These are phyloP conservation scores for Trichoderma endophyticum DNA, from an alignment of 2,329 filamentous ascomycete genomes.

Conservation along the genomic window DNA sequence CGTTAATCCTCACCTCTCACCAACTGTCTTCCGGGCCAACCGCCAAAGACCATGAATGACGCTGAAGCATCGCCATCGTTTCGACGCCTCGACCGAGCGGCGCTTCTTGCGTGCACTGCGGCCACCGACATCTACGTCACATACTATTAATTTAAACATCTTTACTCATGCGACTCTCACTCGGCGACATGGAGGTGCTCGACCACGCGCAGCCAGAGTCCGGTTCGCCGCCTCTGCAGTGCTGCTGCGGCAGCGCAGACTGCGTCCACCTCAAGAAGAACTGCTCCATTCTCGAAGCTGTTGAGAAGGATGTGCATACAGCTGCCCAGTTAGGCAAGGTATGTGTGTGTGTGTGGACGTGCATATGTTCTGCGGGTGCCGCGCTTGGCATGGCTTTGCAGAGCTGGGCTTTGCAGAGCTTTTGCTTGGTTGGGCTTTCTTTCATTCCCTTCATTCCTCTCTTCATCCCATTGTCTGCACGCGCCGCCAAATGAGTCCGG, in stretches of 20 bases:
- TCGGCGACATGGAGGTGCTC: conserved; percentile 22
- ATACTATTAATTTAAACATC: background rate
- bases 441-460: background rate
- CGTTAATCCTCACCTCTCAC: background rate
- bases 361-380: background rate
- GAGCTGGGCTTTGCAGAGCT: background rate
- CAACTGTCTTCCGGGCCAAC: background rate
- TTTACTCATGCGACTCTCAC: background rate
- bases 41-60: conserved; percentile 9
- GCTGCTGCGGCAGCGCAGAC: conserved; percentile 81
- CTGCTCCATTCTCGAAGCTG: conserved; percentile 68
- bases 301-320: conserved; percentile 83
- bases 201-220: conserved; percentile 25
- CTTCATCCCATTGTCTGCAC: background rate
- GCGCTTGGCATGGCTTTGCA: background rate
- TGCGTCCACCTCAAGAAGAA: conserved; percentile 83
- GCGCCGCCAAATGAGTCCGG: background rate
- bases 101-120: background rate
- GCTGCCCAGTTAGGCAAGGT: conserved; percentile 92
- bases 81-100: background rate
- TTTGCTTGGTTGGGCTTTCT: background rate
- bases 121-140: background rate
- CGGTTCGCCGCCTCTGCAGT: conserved; percentile 47
- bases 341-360: conserved; percentile 34
- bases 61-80: background rate